Percentiles rank a stretch among this genome's conserved stretches.
phyloP scores from a whole-genome alignment of 73 alveolate species.

The Effrenium voratum region DNA sequence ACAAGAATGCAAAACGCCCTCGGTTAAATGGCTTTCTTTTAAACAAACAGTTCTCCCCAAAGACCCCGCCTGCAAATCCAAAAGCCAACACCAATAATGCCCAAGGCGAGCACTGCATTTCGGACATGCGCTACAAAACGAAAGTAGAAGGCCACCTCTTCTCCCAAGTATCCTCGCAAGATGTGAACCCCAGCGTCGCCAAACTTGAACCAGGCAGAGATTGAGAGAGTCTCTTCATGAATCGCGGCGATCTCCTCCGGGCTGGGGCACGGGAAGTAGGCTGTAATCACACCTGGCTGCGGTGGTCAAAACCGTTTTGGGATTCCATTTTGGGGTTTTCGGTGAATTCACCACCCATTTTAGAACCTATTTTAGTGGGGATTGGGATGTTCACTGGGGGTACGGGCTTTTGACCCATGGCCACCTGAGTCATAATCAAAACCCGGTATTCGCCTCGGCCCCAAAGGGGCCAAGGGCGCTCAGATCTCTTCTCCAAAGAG shows the following conservation, averaged over 20 bases:
- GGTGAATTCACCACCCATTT: too few relatives aligned
- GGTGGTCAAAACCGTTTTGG: too few relatives aligned
- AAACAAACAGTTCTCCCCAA: background rate
- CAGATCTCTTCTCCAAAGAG: too few relatives aligned
- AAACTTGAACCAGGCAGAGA: background rate
- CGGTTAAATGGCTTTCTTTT: too few relatives aligned
- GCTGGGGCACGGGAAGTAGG: slow-evolving; percentile 34
- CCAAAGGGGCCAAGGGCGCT: too few relatives aligned
- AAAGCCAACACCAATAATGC: background rate
- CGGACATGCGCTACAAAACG: slow-evolving; percentile 4
- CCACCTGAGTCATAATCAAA: too few relatives aligned
- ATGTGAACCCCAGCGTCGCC: background rate
- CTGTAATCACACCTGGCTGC: slow-evolving; percentile 37
- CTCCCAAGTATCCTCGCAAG: slow-evolving; percentile 37
- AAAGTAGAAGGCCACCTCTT: slow-evolving; percentile 45
- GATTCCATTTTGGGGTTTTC: too few relatives aligned
- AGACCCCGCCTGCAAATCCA: background rate
- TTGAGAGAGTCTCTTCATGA: background rate
- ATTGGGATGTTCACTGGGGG: too few relatives aligned
- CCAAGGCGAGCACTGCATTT: background rate
- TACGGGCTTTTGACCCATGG: too few relatives aligned
- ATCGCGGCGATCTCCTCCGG: slow-evolving; percentile 14
- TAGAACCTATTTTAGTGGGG: too few relatives aligned
- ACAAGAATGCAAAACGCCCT: background rate
- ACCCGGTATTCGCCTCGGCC: too few relatives aligned